Evolutionary conservation across 192 early-diverging fungal species (phyloP).

Genomic region (Backusella morwellensis): DNA sequence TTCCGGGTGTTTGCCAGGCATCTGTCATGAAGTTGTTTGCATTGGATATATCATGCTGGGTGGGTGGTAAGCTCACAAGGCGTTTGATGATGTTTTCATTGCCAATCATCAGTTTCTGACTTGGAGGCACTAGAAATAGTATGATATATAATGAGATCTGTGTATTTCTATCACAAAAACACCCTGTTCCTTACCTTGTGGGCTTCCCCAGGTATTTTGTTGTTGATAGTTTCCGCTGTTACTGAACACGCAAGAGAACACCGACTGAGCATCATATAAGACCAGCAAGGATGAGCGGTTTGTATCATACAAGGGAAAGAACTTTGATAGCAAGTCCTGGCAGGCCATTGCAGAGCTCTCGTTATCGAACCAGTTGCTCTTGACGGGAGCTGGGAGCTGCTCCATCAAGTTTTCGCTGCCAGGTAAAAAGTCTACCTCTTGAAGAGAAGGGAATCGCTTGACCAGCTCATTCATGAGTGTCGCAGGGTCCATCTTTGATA

Average conservation of each 20-base stretch:
- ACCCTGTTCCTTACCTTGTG: constrained; percentile 4
- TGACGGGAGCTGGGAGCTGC: constrained; percentile 23
- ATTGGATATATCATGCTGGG: constrained; percentile 39
- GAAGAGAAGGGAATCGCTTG: constrained; percentile 39
- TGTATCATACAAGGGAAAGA: constrained; percentile 40
- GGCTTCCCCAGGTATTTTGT: constrained; percentile 12
- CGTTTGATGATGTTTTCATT: constrained; percentile 23
- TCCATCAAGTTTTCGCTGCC: not conserved
- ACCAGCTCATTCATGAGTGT: constrained; percentile 30
- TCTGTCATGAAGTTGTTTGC: constrained; percentile 42
- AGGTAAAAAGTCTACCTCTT: constrained; percentile 30
- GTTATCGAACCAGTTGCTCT: constrained; percentile 42
- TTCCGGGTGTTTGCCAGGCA: constrained; percentile 47
- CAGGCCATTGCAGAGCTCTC: constrained; percentile 29
- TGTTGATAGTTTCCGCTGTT: constrained; percentile 2
- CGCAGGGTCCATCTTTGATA: constrained; percentile 13
- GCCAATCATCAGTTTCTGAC: constrained; percentile 1
- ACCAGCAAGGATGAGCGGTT: constrained; percentile 36
- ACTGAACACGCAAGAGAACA: constrained; percentile 37
- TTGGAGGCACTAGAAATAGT: not conserved
- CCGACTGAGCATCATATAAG: constrained; percentile 38
- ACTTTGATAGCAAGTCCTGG: constrained; percentile 43
- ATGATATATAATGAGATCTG: not conserved
- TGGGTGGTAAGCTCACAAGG: constrained; percentile 31
- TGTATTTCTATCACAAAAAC: not conserved